Base-by-base conservation (phyloP, 2,329 filamentous ascomycete species). In the Paecilomyces fulvus region DNA sequence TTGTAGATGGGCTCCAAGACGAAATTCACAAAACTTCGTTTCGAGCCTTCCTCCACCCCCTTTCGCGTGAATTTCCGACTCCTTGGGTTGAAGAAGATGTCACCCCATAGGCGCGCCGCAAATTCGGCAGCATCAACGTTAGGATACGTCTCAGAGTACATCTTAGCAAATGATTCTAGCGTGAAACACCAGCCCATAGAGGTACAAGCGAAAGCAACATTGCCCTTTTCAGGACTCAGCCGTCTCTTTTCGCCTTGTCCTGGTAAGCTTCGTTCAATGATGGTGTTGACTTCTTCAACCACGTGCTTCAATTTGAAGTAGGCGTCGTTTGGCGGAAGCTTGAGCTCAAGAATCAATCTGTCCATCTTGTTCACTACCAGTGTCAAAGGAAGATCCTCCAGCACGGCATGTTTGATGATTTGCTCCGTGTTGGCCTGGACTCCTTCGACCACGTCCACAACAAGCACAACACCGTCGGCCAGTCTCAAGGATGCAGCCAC, bases 291-390 rank as follows among this genome's bases (percentile, higher is more conserved):
- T 73, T 97, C 90, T 73, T 99, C 94, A 54, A 99, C 85, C n/a
- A 96, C 91, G 71, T 97, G 92, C 76, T 96, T 97, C 55, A 99
- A 80, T 79, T 99, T 99, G 80, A 96, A 97, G 76, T 99, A 99
- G 11, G 94, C 94, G 70, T 99, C 94, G 62, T 86, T 90, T 1
- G 94, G 94, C 1, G 94, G 94, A 12, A 99, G 81, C 72, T 95
- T 95, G 53, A 99, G 79, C 75, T 99, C 94, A 50, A 99, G 75
- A 60, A 99, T 96, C 58, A 99, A 77, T 23, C 94, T 86, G 66
- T 99, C 94, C 85, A 99, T 88, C 77, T 99, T 99, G 81, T 97
- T 99, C 75, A 99, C 82, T 56, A 99, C 85, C 59, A 99, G 78
- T 0, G 90, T 94, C 63, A 99, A 76, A 0, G 94, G 92, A 3